Base-by-base conservation (phyloP, 805 yeast genomes). In the Metschnikowia drakensbergensis region DNA sequence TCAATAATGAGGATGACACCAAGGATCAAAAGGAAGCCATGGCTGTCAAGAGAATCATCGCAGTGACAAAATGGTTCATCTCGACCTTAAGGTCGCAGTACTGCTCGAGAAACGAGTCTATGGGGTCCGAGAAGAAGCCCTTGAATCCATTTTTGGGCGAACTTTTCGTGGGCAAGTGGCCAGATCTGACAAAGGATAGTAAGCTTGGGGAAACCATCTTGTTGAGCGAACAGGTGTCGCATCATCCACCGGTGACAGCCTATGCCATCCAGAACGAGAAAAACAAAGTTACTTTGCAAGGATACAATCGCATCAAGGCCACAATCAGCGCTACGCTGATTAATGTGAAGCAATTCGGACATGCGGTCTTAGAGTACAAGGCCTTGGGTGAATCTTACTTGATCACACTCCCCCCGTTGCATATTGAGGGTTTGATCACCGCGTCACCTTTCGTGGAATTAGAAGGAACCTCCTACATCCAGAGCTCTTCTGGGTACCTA, bases 191-290 rank as follows among this genome's bases (percentile, higher is more conserved):
- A 27, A 54, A 61, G 11, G 79, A 76, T 37, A 66, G 72, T 8
- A 73, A 69, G 47, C 67, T 80, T 11, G 96, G 96, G 37, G 95
- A 88, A 53, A 87, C 96, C 26, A 68, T 82, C 9, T 73, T 92
- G 43, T 62, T 89, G 47, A 81, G 91, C 54, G 99, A 94, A 68
- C 99, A 94, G 69, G 97, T 94, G 10, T 83, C 91, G 53, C 99
- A 94, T 70, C 99, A 94, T 67, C 99, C 99, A 13, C 98, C 99
- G 26, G 84, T 87, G 32, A 91, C 98, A n/a, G 97, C 94, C 5
- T 94, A 90, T 64, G 80, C 90, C 37, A 79, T 94, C 48, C 71
- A 80, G 61, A 90, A 90, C 64, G 86, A 83, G 53, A 80, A 81
- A 59, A 77, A 84, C 65, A 77, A 83, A 31, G 84, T 85, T 26